Evolutionary conservation across 75 land plant genomes (phyloP), one percentile per base, ranked within the genome.

Genomic region (Adiantum capillusveneris): DNA sequence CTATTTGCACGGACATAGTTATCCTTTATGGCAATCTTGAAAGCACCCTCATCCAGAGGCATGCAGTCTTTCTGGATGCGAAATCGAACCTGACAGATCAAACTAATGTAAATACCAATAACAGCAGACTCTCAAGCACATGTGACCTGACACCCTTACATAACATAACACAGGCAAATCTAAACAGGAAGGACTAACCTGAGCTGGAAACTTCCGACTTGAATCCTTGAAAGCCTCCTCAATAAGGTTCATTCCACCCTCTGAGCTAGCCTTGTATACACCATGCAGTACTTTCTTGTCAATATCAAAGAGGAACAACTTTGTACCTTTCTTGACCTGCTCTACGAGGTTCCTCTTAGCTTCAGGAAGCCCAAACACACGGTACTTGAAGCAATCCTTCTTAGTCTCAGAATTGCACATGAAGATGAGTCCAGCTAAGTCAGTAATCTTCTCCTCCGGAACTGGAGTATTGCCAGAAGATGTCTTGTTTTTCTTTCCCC

Each of bases 341-440:
- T 26, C 36, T 0, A 78, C 81, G 0, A 75, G 2, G 3, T 72
- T 65, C 59, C 60, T 75, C 65, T 83, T 75, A 37, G 61, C 44
- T 9, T 65, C 69, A 58, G 86, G 86, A 14, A 79, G 36, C n/a
- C 86, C 86, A 31, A 83, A 56, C 52, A 83, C 74, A 52, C 36
- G 64, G 26, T 75, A 66, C 0, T 39, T 45, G 61, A 52, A 75
- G 65, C 79, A 83, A 34, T 78, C 81, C 44, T 44, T 34, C 67
- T 72, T 78, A 12, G 81, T 83, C 42, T 72, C 67, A 2, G 65
- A 44, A 39, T 43, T 83, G 59, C 81, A 72, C 76, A 83, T 79
- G 34, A 83, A 83, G 12, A 83, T 83, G 39, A 75, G 42, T 13
- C 80, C 85, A 41, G 51, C 60, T 9, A 63, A 17, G 14, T 63